Conservation (phyloP, 495 filamentous ascomycete species). For the Neurospora sp. region DNA sequence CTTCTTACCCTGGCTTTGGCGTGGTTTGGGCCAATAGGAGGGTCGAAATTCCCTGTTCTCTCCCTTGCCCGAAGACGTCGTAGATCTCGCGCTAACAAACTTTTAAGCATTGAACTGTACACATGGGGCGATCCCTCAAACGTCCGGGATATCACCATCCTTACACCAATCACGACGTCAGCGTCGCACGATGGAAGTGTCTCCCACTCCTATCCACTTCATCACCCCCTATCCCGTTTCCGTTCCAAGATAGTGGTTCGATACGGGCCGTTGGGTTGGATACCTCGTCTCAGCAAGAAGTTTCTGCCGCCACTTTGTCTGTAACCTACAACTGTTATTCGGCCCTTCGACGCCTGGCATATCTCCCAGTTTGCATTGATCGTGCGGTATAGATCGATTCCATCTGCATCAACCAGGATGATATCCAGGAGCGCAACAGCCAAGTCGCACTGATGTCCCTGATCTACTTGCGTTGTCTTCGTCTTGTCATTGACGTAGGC, state of each 20-base stretch:
- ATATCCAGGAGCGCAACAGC: background rate
- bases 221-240: background rate
- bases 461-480: background rate
- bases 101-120: too few species aligned
- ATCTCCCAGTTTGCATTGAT: background rate
- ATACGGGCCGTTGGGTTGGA: background rate
- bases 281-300: background rate
- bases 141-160: background rate
- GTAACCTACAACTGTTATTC: background rate
- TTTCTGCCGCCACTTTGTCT: background rate
- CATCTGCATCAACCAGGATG: slow-evolving; percentile 1
- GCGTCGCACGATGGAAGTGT: background rate
- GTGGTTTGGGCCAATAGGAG: too few species aligned
- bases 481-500: background rate
- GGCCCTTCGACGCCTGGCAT: background rate
- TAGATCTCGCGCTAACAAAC: too few species aligned
- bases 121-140: background rate
- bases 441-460: background rate
- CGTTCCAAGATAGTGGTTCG: background rate
- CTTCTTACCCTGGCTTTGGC: too few species aligned
- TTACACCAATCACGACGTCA: background rate
- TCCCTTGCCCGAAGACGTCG: too few species aligned
- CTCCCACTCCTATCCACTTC: background rate
- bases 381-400: background rate
- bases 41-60: too few species aligned